Evolutionary conservation across 1,139 yeast species (phyloP).

Genomic region (Yamadazyma diddensiae): DNA sequence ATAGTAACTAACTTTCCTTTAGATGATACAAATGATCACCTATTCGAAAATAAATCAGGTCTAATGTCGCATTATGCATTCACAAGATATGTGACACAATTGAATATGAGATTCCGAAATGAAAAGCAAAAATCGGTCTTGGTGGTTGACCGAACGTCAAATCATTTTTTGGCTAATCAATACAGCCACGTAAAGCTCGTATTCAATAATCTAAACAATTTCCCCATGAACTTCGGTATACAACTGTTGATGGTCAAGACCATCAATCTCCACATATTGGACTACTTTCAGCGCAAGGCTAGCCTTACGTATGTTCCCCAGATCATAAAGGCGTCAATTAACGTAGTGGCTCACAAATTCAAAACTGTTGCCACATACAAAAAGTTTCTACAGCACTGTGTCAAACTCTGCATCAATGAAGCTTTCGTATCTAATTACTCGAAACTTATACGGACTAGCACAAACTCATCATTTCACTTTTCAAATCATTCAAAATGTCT

Average conservation of each 20-base stretch:
- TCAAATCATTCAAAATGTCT: conserved; percentile 2
- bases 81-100: conserved; percentile 5
- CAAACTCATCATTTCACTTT: conserved; percentile 3
- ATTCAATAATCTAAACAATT: conserved; percentile 8
- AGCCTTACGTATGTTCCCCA: conserved; percentile 6
- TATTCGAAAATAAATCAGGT: conserved; percentile 9
- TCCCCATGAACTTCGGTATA: conserved; percentile 12
- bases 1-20: conserved; percentile 13
- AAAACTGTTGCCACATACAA: conserved; percentile 3
- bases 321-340: conserved; percentile 6
- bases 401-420: conserved; percentile 7
- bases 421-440: not conserved
- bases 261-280: conserved; percentile 6
- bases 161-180: conserved; percentile 5
- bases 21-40: not conserved
- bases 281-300: conserved; percentile 4
- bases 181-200: conserved; percentile 8
- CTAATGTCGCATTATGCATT: conserved; percentile 8
- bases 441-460: conserved; percentile 5
- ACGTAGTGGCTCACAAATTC: conserved; percentile 7
- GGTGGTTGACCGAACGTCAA: conserved; percentile 6
- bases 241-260: conserved; percentile 7
- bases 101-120: conserved; percentile 4
- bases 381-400: conserved; percentile 9
- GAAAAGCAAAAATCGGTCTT: conserved; percentile 6